A percentile compares a stretch with the other conserved stretches of the same genome.
These are phyloP conservation scores for Plasmodium berghei DNA, from an alignment of 169 alveolate genomes.

Conservation along the genomic window DNA sequence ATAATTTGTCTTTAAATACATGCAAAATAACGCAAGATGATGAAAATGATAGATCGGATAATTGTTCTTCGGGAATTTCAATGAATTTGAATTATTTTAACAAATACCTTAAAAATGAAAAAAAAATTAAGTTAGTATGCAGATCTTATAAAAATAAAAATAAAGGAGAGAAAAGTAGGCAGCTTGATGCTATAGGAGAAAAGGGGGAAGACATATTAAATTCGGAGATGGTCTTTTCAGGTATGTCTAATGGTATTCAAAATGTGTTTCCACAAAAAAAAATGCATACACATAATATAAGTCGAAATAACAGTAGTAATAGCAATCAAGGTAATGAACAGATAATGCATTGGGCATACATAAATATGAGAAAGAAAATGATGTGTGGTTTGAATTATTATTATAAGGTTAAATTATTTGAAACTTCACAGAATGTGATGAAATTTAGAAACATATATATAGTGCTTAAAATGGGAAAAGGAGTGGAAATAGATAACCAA, in stretches of 20 bases:
- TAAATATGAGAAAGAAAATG: background rate
- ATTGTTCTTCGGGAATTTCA: slow-evolving; percentile 35
- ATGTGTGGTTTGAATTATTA: background rate
- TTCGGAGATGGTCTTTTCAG: background rate
- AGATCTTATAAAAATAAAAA: background rate
- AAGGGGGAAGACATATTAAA: background rate
- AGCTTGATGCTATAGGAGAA: background rate
- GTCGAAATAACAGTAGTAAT: background rate
- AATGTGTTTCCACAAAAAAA: too few species aligned
- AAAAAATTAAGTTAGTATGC: slow-evolving; percentile 14
- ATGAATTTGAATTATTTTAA: slow-evolving; percentile 30
- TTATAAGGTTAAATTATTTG: background rate
- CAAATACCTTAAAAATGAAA: slow-evolving; percentile 29
- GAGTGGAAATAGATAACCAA: background rate
- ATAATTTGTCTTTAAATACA: slow-evolving; percentile 26
- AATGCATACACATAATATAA: too few species aligned
- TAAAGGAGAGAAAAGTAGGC: background rate
- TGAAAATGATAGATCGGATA: slow-evolving; percentile 11
- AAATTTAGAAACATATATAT: background rate
- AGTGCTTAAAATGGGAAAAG: background rate
- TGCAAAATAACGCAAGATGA: slow-evolving; percentile 22
- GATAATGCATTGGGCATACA: background rate
- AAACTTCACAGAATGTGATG: background rate
- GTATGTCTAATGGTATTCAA: too few species aligned
- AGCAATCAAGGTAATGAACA: background rate